Evolutionary conservation across 768 basidiomycete species (phyloP).

Genomic region (Kwoniella shandongensis): DNA sequence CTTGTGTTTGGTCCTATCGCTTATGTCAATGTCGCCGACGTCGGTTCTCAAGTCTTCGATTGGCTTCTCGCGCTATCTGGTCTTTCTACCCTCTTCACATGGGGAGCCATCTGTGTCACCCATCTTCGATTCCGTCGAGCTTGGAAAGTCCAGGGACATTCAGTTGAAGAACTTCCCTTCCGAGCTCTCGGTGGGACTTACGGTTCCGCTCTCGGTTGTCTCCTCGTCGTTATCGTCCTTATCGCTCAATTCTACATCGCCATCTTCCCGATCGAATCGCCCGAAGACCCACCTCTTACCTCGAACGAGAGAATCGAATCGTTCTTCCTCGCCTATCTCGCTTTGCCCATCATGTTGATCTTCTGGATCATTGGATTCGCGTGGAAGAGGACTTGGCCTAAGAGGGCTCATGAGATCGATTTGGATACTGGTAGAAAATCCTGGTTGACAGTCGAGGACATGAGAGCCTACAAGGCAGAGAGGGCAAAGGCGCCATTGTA

Average conservation of each 20-base stretch:
- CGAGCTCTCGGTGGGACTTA: conserved; percentile 56
- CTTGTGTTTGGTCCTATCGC: conserved; percentile 41
- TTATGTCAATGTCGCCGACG: conserved; percentile 38
- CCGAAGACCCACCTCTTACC: conserved; percentile 9
- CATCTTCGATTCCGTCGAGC: conserved; percentile 66
- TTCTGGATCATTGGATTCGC: conserved; percentile 43
- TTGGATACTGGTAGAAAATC: conserved; percentile 52
- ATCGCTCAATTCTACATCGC: conserved; percentile 54
- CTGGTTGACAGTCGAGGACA: conserved; percentile 51
- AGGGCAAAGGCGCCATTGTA: conserved; percentile 41
- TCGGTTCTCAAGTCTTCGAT: conserved; percentile 35
- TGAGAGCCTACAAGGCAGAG: conserved; percentile 43
- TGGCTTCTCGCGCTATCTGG: conserved; percentile 66
- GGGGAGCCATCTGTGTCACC: conserved; percentile 59
- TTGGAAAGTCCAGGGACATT: conserved; percentile 61
- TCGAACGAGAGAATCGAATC: conserved; percentile 26
- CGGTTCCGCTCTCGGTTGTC: conserved; percentile 57
- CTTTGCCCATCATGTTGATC: conserved; percentile 42
- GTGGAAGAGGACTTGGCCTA: conserved; percentile 47
- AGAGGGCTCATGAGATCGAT: conserved; percentile 49
- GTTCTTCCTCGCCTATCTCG: conserved; percentile 53
- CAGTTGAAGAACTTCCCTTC: conserved; percentile 63
- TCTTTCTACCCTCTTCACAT: conserved; percentile 67
- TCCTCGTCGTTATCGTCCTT: conserved; percentile 60
- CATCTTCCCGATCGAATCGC: conserved; percentile 47